Conservation (phyloP, 2,329 filamentous ascomycete species). For the Orbilia brochopaga region DNA sequence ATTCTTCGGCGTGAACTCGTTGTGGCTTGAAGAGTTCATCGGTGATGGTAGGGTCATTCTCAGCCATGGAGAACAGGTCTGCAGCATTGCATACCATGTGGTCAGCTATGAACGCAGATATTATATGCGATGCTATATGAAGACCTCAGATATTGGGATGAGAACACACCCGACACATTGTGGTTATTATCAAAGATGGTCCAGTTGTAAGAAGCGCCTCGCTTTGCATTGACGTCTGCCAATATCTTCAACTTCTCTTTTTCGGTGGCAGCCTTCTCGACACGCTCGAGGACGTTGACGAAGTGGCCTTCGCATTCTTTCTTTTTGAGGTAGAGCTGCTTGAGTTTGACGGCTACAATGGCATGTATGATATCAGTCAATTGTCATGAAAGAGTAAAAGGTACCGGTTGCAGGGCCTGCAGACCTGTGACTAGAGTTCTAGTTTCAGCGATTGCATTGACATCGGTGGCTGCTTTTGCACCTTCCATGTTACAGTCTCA, state of each 20-base stretch:
- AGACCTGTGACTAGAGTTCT: constrained; percentile 42
- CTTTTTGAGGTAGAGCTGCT: constrained; percentile 30
- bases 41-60: constrained; percentile 35
- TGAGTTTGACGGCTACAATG: constrained; percentile 40
- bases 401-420: background rate
- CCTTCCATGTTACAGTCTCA: constrained; percentile 39
- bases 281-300: constrained; percentile 18
- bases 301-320: constrained; percentile 20
- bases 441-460: constrained; percentile 44
- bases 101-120: background rate
- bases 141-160: background rate
- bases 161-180: constrained; percentile 18
- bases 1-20: constrained; percentile 18
- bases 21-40: constrained; percentile 32
- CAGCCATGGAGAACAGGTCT: constrained; percentile 28
- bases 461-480: constrained; percentile 22
- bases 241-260: constrained; percentile 36
- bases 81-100: background rate
- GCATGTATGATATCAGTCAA: too few species aligned
- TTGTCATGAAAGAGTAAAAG: too few species aligned
- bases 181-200: constrained; percentile 12
- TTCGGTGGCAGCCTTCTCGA: constrained; percentile 26
- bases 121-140: background rate
- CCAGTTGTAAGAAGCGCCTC: background rate
- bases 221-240: constrained; percentile 21